A percentile compares a stretch with the other conserved stretches of the same genome.
Conservation (phyloP, 2,329 filamentous ascomycete species). For the Pseudogymnoascus sp. region DNA sequence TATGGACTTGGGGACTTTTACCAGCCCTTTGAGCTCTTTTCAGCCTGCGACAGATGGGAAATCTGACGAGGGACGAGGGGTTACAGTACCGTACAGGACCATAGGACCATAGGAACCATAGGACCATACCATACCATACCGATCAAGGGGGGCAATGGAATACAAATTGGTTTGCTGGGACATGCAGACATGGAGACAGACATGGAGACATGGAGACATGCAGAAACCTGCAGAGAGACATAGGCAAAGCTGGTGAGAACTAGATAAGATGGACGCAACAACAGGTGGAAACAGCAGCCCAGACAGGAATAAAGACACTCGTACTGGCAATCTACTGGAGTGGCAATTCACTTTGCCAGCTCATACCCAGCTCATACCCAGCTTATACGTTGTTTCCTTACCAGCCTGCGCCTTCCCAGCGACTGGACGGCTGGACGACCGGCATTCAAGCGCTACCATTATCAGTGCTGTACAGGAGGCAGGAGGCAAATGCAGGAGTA, state of each 20-base stretch:
- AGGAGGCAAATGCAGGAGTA: neutral
- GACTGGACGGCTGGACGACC: neutral
- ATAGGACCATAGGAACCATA: no score
- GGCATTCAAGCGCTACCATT: neutral
- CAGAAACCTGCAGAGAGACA: neutral
- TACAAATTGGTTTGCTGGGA: neutral
- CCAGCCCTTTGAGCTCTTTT: slow-evolving; percentile 2
- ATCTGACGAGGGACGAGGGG: neutral
- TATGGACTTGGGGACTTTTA: neutral
- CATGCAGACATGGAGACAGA: neutral
- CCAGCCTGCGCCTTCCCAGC: neutral
- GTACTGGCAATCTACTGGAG: neutral
- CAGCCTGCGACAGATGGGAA: slow-evolving; percentile 7
- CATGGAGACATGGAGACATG: neutral
- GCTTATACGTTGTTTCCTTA: slow-evolving; percentile 1
- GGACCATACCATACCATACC: neutral
- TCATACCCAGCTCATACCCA: slow-evolving; percentile 5
- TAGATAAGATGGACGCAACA: neutral
- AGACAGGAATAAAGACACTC: neutral
- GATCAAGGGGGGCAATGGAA: neutral
- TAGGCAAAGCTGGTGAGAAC: neutral
- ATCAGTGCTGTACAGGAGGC: neutral
- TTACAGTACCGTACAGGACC: no score
- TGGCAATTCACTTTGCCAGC: slow-evolving; percentile 6
- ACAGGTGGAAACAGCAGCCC: slow-evolving; percentile 3